Evolutionary conservation across 163 green algal species (phyloP).

Genomic region (Scenedesmus sp.): DNA sequence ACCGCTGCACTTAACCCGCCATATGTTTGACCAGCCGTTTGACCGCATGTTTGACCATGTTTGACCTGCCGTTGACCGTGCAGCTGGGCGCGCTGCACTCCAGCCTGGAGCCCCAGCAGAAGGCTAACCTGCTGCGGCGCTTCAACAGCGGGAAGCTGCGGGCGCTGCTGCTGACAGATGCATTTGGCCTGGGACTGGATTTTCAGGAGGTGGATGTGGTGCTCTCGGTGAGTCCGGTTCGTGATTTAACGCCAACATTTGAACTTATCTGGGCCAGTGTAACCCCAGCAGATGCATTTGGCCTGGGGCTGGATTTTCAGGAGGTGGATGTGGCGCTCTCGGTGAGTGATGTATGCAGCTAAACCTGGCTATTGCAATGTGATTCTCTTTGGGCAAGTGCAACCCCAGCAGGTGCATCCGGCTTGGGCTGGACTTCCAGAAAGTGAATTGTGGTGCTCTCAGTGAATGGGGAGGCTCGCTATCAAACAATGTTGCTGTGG

Average conservation of each 20-base stretch:
- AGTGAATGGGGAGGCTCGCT: too few relatives aligned
- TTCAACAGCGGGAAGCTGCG: constrained; percentile 22
- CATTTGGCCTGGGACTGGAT: constrained; percentile 28
- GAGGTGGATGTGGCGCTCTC: constrained; percentile 12
- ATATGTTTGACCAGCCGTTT: background rate
- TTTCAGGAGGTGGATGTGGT: constrained; percentile 35
- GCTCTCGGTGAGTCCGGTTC: background rate
- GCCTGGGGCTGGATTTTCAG: constrained; percentile 34
- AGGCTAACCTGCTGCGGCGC: background rate
- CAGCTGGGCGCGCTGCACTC: background rate
- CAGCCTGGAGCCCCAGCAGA: background rate
- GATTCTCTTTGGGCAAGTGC: too few relatives aligned
- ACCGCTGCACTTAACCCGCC: background rate
- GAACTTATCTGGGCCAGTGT: too few relatives aligned
- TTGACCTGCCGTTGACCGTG: background rate
- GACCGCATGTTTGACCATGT: background rate
- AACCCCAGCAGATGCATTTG: background rate
- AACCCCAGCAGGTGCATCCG: too few relatives aligned
- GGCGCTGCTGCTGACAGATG: constrained; percentile 31
- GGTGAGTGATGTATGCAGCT: background rate
- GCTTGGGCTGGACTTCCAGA: too few relatives aligned
- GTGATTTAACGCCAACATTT: background rate
- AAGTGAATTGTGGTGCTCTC: too few relatives aligned
- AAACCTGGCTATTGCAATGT: background rate
- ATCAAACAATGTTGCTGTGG: too few relatives aligned